A percentile compares a stretch with the other conserved stretches of the same genome.
Conservation (phyloP, 2,329 filamentous ascomycete genomes). For the Cladosporium sp. region DNA sequence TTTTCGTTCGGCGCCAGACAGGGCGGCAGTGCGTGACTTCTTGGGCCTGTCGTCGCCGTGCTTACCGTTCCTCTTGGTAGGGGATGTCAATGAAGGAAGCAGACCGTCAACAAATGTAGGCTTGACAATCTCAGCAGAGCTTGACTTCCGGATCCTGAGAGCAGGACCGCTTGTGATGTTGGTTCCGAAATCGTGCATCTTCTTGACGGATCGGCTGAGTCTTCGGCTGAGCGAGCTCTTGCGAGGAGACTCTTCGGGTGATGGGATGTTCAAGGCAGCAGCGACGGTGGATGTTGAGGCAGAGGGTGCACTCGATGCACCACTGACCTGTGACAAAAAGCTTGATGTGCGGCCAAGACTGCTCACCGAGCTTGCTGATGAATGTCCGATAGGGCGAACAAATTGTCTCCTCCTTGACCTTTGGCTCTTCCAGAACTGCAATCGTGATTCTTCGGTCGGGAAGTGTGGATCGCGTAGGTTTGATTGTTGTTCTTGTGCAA, state of each 20-base stretch:
- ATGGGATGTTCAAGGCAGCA: not conserved
- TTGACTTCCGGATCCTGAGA: slow-evolving; percentile 15
- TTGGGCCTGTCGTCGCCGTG: slow-evolving; percentile 32
- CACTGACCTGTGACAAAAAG: slow-evolving; percentile 13
- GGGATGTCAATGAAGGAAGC: slow-evolving; percentile 30
- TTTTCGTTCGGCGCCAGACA: slow-evolving; percentile 32
- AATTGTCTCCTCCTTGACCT: slow-evolving; percentile 18
- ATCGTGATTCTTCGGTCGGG: slow-evolving; percentile 19
- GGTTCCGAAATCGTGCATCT: slow-evolving; percentile 20
- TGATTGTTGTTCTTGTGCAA: not conserved
- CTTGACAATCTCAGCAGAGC: slow-evolving; percentile 4
- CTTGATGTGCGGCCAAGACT: slow-evolving; percentile 12
- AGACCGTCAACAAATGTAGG: not conserved
- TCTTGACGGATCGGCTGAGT: slow-evolving; percentile 19
- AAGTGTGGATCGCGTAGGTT: slow-evolving; percentile 13
- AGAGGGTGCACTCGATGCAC: not conserved
- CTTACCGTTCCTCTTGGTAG: slow-evolving; percentile 34
- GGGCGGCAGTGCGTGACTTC: slow-evolving; percentile 30
- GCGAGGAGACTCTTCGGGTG: slow-evolving; percentile 9
- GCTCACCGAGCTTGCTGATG: slow-evolving; percentile 1
- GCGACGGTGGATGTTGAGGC: not conserved
- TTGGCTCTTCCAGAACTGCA: slow-evolving; percentile 19
- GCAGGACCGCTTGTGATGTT: slow-evolving; percentile 16
- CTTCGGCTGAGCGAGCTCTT: slow-evolving; percentile 17
- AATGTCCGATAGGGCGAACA: slow-evolving; percentile 11